Conservation (phyloP, 1,284 basidiomycete genomes). For the Coniferiporia sulphurascens region DNA sequence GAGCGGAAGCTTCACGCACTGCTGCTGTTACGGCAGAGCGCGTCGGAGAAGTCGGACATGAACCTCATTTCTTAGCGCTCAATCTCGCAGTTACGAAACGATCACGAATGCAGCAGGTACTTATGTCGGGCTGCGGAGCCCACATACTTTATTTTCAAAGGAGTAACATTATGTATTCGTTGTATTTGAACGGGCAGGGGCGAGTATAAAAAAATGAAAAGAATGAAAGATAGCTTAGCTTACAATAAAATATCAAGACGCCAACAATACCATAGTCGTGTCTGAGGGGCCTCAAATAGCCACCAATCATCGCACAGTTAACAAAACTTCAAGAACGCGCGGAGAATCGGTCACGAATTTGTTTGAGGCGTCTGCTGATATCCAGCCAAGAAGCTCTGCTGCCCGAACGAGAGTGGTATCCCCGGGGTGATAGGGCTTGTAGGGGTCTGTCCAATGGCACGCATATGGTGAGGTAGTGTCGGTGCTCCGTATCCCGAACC, state of each 20-base stretch:
- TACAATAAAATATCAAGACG: conserved; percentile 4
- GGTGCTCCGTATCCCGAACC: background rate
- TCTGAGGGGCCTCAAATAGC: background rate
- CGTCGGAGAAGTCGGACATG: conserved; percentile 2
- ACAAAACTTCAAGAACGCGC: background rate
- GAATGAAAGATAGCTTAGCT: background rate
- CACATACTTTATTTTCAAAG: background rate
- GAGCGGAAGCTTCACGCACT: background rate
- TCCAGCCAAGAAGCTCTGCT: conserved; percentile 4
- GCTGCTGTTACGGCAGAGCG: background rate
- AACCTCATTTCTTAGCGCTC: background rate
- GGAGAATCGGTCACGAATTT: background rate
- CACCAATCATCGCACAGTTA: background rate
- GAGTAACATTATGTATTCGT: background rate
- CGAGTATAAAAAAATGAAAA: background rate
- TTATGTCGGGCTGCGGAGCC: background rate
- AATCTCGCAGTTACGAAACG: no score
- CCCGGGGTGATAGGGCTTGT: background rate
- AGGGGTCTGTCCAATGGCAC: background rate
- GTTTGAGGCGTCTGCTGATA: conserved; percentile 10
- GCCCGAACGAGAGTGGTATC: background rate
- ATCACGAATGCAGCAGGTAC: no score
- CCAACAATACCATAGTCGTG: background rate
- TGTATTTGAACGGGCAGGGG: no score
- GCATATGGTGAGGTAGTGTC: conserved; percentile 15